These are phyloP conservation scores for Leucoagaricus sp. DNA, from an alignment of 1,284 basidiomycete species.

Conservation along the genomic window DNA sequence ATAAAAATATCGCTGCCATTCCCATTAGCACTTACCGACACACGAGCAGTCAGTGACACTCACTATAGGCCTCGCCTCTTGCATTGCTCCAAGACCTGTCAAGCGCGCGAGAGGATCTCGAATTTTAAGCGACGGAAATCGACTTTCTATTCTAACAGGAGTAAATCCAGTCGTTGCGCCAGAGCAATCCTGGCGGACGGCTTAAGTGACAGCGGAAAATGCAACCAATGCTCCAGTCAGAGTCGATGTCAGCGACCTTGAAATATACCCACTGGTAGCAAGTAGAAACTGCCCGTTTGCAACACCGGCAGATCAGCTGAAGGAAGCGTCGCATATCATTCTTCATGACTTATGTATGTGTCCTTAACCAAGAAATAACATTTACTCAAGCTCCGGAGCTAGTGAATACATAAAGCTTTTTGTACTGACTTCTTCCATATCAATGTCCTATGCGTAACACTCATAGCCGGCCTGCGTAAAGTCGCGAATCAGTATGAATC, in stretches of 20 bases:
- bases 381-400: background rate
- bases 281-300: no score
- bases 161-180: background rate
- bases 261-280: no score
- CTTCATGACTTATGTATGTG: no score
- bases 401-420: background rate
- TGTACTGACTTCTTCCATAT: background rate
- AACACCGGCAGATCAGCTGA: background rate
- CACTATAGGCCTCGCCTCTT: background rate
- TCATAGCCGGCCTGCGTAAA: conserved; percentile 4
- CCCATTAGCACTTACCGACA: background rate
- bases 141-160: background rate
- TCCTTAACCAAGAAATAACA: background rate
- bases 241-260: no score
- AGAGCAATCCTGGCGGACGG: background rate
- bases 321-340: no score
- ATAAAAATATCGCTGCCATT: no score
- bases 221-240: no score
- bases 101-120: background rate
- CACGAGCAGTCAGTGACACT: background rate
- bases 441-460: background rate
- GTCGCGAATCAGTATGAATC: background rate
- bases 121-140: background rate
- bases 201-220: background rate
- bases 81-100: background rate